phyloP scores from a whole-genome alignment of 2,329 filamentous ascomycete species.

The Fusarium sublunatum region DNA sequence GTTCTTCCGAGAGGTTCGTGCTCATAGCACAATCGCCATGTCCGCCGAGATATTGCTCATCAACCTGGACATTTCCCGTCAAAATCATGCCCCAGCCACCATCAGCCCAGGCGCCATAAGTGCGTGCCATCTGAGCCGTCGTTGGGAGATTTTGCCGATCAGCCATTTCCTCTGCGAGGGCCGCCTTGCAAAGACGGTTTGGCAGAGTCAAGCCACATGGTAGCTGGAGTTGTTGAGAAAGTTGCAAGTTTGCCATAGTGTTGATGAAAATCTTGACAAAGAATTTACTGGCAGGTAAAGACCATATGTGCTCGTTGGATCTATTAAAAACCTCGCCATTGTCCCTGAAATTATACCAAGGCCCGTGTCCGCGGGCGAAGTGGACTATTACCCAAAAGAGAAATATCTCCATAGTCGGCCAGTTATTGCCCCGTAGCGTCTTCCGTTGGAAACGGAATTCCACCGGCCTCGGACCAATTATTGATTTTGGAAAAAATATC shows the following conservation, averaged over 20 bases:
- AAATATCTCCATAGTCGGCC: slow-evolving; percentile 18
- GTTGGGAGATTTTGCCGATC: slow-evolving; percentile 58
- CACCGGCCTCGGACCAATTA: neutral
- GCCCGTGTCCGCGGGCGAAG: slow-evolving; percentile 8
- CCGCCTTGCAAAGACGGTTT: slow-evolving; percentile 65
- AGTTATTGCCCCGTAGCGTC: slow-evolving; percentile 20
- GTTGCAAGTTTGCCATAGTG: slow-evolving; percentile 25
- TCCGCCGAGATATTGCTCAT: slow-evolving; percentile 52
- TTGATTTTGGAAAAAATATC: no score
- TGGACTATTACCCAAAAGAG: slow-evolving; percentile 24
- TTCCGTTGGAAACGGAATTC: slow-evolving; percentile 11
- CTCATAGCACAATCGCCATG: slow-evolving; percentile 52
- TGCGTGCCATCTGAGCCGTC: slow-evolving; percentile 51
- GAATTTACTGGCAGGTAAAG: neutral
- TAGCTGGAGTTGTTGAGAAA: slow-evolving; percentile 58
- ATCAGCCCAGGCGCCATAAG: slow-evolving; percentile 65
- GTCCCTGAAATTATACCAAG: slow-evolving; percentile 1
- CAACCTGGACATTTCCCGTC: slow-evolving; percentile 62
- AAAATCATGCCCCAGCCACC: slow-evolving; percentile 65
- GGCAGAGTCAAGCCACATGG: slow-evolving; percentile 66
- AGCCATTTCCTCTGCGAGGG: slow-evolving; percentile 61
- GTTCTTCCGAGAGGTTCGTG: slow-evolving; percentile 25
- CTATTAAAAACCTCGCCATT: slow-evolving; percentile 4
- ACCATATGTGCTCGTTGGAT: neutral
- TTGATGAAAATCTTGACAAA: neutral